A percentile compares a stretch with the other conserved stretches of the same genome.
Evolutionary conservation across 2,329 filamentous ascomycete species (phyloP).

Genomic region (Fusarium staphyleae): DNA sequence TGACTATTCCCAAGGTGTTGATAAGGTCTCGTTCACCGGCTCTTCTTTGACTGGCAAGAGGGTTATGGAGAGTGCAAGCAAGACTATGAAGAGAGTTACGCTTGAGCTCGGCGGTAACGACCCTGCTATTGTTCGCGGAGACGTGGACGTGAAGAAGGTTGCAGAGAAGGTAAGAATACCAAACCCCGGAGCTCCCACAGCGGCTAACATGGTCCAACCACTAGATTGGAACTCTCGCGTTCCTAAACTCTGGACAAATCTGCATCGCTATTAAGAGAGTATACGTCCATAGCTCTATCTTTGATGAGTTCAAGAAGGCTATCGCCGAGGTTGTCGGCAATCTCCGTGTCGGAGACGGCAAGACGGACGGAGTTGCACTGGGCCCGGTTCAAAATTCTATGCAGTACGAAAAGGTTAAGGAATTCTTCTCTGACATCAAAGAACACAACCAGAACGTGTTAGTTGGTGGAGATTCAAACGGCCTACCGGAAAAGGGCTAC

Average conservation of each 20-base stretch:
- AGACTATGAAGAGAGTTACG: conserved; percentile 65
- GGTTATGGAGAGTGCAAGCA: conserved; percentile 61
- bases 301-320: conserved; percentile 58
- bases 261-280: conserved; percentile 59
- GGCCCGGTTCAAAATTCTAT: conserved; percentile 67
- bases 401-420: too few species aligned
- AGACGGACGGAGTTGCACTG: conserved; percentile 52
- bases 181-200: too few species aligned
- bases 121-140: conserved; percentile 62
- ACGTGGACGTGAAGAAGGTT: conserved; percentile 59
- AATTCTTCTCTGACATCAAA: too few species aligned
- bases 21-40: conserved; percentile 70
- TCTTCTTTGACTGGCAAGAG: conserved; percentile 66
- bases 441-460: conserved; percentile 56
- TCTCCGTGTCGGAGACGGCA: conserved; percentile 54
- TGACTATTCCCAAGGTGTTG: too few species aligned
- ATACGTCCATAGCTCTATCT: conserved; percentile 67
- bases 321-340: conserved; percentile 36
- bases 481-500: conserved; percentile 35
- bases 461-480: conserved; percentile 55
- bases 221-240: conserved; percentile 36
- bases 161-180: too few species aligned
- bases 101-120: conserved; percentile 65
- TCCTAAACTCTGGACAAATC: conserved; percentile 61
- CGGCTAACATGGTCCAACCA: too few species aligned